Evolutionary conservation across 176 grass and related monocot species (phyloP).

Genomic region (Rhynchospora breviuscula): DNA sequence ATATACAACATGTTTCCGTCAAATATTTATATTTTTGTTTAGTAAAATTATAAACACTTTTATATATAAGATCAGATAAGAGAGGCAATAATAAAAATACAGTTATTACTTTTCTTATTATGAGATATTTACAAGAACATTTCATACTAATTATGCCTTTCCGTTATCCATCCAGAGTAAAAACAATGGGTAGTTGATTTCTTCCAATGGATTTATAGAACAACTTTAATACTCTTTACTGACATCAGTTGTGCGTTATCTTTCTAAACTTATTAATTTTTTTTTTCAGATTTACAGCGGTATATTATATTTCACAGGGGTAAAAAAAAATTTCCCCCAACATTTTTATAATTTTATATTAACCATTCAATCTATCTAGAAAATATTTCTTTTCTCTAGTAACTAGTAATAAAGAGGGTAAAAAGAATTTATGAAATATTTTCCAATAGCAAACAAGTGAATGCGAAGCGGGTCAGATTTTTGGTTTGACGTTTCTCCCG

Average conservation of each 20-base stretch:
- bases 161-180: background rate
- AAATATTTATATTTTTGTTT: too few relatives aligned
- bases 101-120: too few relatives aligned
- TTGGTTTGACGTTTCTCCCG: background rate
- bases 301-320: background rate
- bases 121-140: too few relatives aligned
- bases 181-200: background rate
- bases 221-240: background rate
- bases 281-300: background rate
- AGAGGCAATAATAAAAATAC: too few relatives aligned
- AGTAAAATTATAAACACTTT: too few relatives aligned
- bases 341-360: background rate
- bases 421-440: too few relatives aligned
- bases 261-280: background rate
- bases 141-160: background rate
- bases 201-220: background rate
- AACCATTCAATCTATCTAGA: background rate
- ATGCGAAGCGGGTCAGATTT: background rate
- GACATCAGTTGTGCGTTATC: background rate
- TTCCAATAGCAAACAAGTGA: background rate
- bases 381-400: background rate
- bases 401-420: background rate
- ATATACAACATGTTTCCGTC: too few relatives aligned
- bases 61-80: too few relatives aligned
- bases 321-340: background rate